Percentiles rank a stretch among this genome's conserved stretches.
phyloP scores from a whole-genome alignment of 2,329 filamentous ascomycete genomes.

The Aureobasidium pullulans region DNA sequence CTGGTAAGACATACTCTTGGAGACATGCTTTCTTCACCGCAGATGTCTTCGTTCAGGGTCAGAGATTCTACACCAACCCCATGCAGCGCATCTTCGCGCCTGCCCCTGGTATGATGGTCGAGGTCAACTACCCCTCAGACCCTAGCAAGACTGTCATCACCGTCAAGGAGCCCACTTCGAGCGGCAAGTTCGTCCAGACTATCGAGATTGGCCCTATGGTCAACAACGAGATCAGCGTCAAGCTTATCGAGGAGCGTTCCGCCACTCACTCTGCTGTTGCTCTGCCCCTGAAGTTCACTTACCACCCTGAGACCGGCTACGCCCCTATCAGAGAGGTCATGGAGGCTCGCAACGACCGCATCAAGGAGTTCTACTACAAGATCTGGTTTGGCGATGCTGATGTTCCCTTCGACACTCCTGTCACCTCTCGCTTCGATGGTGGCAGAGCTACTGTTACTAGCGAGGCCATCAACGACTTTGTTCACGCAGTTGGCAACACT shows the following conservation, averaged over 20 bases:
- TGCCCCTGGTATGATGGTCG: constrained; percentile 76
- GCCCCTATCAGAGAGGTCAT: constrained; percentile 97
- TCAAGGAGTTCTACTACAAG: constrained; percentile 99
- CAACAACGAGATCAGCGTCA: constrained; percentile 75
- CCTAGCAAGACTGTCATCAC: constrained; percentile 75
- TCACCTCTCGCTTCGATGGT: constrained; percentile 84
- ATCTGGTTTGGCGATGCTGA: constrained; percentile 90
- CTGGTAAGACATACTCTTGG: constrained; percentile 82
- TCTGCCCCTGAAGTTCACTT: constrained; percentile 79
- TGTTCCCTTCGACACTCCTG: constrained; percentile 74
- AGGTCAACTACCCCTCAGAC: constrained; percentile 75
- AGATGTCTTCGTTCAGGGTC: constrained; percentile 88
- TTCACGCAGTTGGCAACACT: constrained; percentile 97
- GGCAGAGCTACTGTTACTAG: constrained; percentile 79
- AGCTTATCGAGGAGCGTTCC: constrained; percentile 88
- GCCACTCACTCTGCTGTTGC: constrained; percentile 76
- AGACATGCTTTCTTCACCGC: constrained; percentile 89
- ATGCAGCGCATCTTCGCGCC: constrained; percentile 87
- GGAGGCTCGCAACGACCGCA: constrained; percentile 90
- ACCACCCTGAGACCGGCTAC: constrained; percentile 91
- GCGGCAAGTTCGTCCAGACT: constrained; percentile 80
- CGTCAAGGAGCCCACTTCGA: constrained; percentile 79
- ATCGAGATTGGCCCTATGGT: constrained; percentile 73
- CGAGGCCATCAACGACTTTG: constrained; percentile 94
- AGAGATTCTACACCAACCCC: constrained; percentile 96